phyloP scores from a whole-genome alignment of 306 rosid species.

The Canavalia ensiformis region DNA sequence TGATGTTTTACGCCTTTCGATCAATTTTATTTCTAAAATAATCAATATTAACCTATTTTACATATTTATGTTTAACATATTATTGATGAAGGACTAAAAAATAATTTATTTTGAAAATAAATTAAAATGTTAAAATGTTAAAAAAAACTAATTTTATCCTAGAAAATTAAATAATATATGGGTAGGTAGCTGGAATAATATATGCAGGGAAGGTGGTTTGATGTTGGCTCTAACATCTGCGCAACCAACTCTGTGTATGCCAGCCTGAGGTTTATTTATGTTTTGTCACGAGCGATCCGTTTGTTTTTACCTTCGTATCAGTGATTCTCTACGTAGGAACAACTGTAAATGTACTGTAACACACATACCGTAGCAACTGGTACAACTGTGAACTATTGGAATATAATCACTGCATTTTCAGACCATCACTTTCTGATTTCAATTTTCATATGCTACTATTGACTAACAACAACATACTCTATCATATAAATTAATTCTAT shows the following conservation, averaged over 20 bases:
- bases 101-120: too few relatives aligned
- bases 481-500: too few relatives aligned
- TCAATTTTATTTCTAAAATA: too few relatives aligned
- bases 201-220: neutral
- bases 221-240: neutral
- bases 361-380: neutral
- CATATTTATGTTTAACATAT: too few relatives aligned
- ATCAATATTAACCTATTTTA: too few relatives aligned
- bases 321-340: neutral
- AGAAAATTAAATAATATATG: too few relatives aligned
- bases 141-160: too few relatives aligned
- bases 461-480: too few relatives aligned
- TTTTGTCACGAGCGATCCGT: conserved; percentile 25
- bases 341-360: neutral
- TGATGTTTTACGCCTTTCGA: too few relatives aligned
- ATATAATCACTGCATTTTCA: neutral
- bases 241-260: conserved; percentile 5
- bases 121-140: too few relatives aligned
- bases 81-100: too few relatives aligned
- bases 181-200: too few relatives aligned
- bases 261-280: neutral
- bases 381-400: neutral
- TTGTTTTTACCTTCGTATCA: neutral
- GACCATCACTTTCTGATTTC: neutral
- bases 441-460: neutral